Conservation (phyloP, 305 asterid genomes). For the Solanum hybrid region DNA sequence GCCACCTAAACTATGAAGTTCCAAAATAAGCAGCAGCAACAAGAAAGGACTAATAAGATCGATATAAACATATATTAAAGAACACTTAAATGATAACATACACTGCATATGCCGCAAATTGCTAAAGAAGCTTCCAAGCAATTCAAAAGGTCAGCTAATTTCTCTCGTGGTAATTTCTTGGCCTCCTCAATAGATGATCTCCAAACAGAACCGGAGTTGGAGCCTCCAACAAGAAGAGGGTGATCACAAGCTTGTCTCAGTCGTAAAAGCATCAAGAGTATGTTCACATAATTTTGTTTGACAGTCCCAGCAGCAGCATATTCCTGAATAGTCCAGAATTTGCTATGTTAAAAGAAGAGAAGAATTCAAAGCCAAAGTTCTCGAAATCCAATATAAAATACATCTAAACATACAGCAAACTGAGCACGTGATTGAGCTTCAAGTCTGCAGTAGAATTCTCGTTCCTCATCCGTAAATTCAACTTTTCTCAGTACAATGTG, state of each 20-base stretch:
- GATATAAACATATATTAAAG: not conserved
- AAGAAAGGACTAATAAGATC: not conserved
- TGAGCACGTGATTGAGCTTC: slow-evolving; percentile 95
- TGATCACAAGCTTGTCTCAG: slow-evolving; percentile 99
- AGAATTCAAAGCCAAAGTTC: slow-evolving; percentile 5
- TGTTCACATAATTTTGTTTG: slow-evolving; percentile 89
- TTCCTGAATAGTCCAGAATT: slow-evolving; percentile 46
- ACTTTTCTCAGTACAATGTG: slow-evolving; percentile 58
- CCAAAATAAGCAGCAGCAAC: not conserved
- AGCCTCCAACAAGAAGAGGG: slow-evolving; percentile 88
- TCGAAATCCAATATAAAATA: slow-evolving; percentile 1
- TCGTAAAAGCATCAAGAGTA: slow-evolving; percentile 84
- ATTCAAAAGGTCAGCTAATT: slow-evolving; percentile 47
- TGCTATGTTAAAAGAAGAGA: slow-evolving; percentile 6
- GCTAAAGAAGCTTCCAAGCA: slow-evolving; percentile 86
- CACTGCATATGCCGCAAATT: slow-evolving; percentile 83
- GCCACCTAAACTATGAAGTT: not conserved
- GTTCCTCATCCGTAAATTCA: slow-evolving; percentile 82
- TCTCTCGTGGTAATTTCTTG: slow-evolving; percentile 74
- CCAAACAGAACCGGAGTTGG: slow-evolving; percentile 38
- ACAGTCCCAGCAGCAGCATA: slow-evolving; percentile 97
- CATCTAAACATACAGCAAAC: slow-evolving; percentile 66
- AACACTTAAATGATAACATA: slow-evolving; percentile 27
- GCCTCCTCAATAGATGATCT: slow-evolving; percentile 69
- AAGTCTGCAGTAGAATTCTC: slow-evolving; percentile 74